A percentile compares a stretch with the other conserved stretches of the same genome.
phyloP scores from a whole-genome alignment of 2,329 filamentous ascomycete species.

The Emericellopsis cladophorae region DNA sequence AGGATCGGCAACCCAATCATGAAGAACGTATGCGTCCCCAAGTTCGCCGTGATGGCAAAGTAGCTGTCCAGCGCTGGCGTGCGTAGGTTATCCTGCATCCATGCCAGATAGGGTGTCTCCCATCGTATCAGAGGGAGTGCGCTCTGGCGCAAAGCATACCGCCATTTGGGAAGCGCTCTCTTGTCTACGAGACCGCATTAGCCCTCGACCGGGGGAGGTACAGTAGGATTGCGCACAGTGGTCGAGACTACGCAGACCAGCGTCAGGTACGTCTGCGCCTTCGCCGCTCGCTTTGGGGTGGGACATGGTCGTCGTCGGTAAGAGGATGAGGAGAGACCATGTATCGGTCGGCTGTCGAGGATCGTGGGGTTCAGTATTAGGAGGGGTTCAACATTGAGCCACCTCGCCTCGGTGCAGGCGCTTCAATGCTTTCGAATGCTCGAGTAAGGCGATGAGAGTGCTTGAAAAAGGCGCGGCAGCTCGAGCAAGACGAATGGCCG shows the following conservation, averaged over 20 bases:
- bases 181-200: conserved; percentile 47
- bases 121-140: conserved; percentile 79
- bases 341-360: background rate
- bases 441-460: too few species aligned
- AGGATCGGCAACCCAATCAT: conserved; percentile 90
- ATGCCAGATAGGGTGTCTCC: conserved; percentile 91
- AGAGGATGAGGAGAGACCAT: background rate
- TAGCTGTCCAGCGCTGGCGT: conserved; percentile 84
- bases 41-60: conserved; percentile 91
- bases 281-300: conserved; percentile 1
- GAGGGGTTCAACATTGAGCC: background rate
- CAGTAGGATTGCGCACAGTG: conserved; percentile 45
- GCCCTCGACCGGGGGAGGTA: background rate
- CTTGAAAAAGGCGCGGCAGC: too few species aligned
- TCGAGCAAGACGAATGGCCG: too few species aligned
- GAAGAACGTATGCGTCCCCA: conserved; percentile 97
- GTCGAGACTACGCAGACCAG: conserved; percentile 68
- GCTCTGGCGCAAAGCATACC: conserved; percentile 69
- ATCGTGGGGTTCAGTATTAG: background rate
- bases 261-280: conserved; percentile 33
- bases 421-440: too few species aligned
- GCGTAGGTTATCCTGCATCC: conserved; percentile 68
- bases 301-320: conserved; percentile 1
- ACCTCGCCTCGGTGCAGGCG: background rate
- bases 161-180: conserved; percentile 73